Conservation (phyloP, 352 stramenopile species). For the Phytophthora palmivora region DNA sequence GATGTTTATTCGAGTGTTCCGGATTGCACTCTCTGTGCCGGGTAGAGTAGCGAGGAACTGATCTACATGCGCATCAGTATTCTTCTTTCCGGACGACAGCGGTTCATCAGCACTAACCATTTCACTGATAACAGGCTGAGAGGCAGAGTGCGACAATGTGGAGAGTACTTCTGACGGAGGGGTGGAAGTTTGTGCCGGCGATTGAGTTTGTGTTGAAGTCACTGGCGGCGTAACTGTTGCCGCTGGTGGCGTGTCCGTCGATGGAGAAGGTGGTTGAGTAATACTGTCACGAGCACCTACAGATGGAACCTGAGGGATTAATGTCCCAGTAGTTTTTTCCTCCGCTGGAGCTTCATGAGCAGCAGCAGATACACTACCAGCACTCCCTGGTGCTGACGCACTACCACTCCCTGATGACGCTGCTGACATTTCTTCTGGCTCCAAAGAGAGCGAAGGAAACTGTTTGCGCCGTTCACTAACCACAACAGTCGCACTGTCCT, state of each 20-base stretch:
- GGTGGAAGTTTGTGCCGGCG: conserved; percentile 1
- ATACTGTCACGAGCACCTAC: conserved; percentile 29
- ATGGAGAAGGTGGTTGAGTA: conserved; percentile 16
- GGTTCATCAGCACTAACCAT: conserved; percentile 54
- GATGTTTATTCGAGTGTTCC: conserved; percentile 91
- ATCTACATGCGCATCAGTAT: conserved; percentile 61
- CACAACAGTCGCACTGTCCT: conserved; percentile 33
- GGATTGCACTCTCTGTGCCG: conserved; percentile 92
- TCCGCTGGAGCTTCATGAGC: conserved; percentile 36
- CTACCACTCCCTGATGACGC: conserved; percentile 32
- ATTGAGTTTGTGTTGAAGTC: neutral
- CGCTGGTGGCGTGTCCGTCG: conserved; percentile 6
- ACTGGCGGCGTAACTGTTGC: neutral
- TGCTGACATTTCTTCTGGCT: conserved; percentile 58
- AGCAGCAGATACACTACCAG: conserved; percentile 19
- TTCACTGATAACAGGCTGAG: conserved; percentile 40
- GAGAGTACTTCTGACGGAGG: conserved; percentile 8
- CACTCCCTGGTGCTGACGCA: conserved; percentile 22
- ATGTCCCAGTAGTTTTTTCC: conserved; percentile 57
- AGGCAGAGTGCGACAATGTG: conserved; percentile 16
- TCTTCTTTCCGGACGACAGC: conserved; percentile 54
- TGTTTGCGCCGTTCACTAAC: conserved; percentile 57
- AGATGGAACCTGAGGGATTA: conserved; percentile 45
- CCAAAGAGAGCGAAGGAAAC: conserved; percentile 61
- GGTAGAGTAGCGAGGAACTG: conserved; percentile 86